These are phyloP conservation scores for Diaporthe sp. DNA, from an alignment of 2,329 filamentous ascomycete genomes.

Conservation along the genomic window DNA sequence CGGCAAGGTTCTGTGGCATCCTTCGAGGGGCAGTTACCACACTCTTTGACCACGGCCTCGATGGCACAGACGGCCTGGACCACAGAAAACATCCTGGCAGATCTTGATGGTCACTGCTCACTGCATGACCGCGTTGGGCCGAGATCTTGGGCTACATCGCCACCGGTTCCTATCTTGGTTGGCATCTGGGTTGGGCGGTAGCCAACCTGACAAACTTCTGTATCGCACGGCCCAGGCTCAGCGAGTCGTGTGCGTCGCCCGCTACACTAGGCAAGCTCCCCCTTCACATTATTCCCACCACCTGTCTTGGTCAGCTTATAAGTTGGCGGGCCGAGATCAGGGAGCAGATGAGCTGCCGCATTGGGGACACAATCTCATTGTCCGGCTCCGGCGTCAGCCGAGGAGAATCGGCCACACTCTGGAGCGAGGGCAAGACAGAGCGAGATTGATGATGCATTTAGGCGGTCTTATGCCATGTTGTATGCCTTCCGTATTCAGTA, in stretches of 20 bases:
- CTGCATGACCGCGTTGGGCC: background rate
- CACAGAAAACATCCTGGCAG: conserved; percentile 7
- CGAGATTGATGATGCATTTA: conserved; percentile 8
- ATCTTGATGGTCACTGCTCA: background rate
- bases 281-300: conserved; percentile 12
- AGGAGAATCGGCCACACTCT: background rate
- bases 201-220: background rate
- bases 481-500: background rate
- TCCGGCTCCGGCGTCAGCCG: conserved; percentile 14
- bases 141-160: conserved; percentile 12
- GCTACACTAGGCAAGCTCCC: background rate
- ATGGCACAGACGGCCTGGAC: conserved; percentile 18
- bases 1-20: background rate
- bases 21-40: background rate
- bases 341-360: background rate
- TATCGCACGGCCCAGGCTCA: no score
- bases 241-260: no score
- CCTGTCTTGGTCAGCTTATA: background rate
- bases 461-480: conserved; percentile 9
- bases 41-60: background rate
- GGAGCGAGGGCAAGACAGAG: background rate
- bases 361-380: conserved; percentile 26
- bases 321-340: conserved; percentile 6
- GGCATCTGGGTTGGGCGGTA: background rate
- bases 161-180: conserved; percentile 7